Base-by-base conservation (phyloP, 2,329 filamentous ascomycete genomes). In the Thielaviopsis euricoi region DNA sequence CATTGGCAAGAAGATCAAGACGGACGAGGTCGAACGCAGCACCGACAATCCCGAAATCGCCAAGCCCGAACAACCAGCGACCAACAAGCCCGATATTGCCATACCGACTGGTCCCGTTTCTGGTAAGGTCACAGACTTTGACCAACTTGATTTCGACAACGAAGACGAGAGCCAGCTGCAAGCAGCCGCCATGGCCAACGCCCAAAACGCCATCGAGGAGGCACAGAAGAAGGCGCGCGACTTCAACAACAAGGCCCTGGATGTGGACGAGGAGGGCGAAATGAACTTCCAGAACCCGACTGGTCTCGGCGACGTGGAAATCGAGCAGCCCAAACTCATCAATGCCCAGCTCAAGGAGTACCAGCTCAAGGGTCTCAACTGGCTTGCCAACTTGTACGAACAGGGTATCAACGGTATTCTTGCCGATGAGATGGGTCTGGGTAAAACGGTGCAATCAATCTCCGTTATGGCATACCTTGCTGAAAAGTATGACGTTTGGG, bases 241-340 rank as follows among this genome's bases (percentile, higher is more conserved):
- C 10, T 98, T 98, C 77, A 95, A 97, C 73, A 83, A 89, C 61
- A 75, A 81, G 56, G 80, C 83, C 66, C 65, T 70, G 7, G 81
- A 81, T 59, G 82, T 86, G 70, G 86, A 93, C 63, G 89, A 96
- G 60, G 90, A 96, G 66, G 91, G 90, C 65, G 93, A 98, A 73
- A 88, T 98, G 86, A 98, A 98, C 73, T 98, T 98, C 76, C 93
- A 98, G 73, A 97, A 98, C 68, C 93, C 93, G 0, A 93, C 90
- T 3, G 93, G 91, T 66, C 78, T 98, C 65, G 91, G 91, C 65
- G 90, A 93, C 65, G 89, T 95, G 64, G 87, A 95, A 66, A 89
- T 98, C 58, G 85, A 90, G 62, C 93, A 98, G 69, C 93, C 93
- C 9, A 94, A 89, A 71, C 82, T 97, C 72, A 81, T 98, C 66